These are phyloP conservation scores for Botrytis pseudocinerea DNA, from an alignment of 2,329 filamentous ascomycete species.

Conservation along the genomic window DNA sequence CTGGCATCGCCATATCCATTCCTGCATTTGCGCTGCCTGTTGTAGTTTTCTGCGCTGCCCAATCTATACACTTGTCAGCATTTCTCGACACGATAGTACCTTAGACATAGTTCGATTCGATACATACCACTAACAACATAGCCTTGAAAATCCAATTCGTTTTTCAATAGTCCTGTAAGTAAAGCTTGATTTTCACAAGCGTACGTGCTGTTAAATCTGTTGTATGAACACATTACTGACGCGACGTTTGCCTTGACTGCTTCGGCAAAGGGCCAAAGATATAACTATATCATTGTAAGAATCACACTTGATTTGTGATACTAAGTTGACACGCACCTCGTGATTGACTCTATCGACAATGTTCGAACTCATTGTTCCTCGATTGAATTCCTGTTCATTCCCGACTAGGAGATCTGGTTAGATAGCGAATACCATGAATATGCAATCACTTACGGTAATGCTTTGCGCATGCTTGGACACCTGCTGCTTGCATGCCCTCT, in stretches of 20 bases:
- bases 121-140: slow-evolving; percentile 55
- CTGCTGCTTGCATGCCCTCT: slow-evolving; percentile 54
- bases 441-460: slow-evolving; percentile 50
- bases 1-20: slow-evolving; percentile 79
- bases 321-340: slow-evolving; percentile 60
- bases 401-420: slow-evolving; percentile 46
- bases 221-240: slow-evolving; percentile 72
- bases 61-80: slow-evolving; percentile 52
- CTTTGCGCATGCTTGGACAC: slow-evolving; percentile 55
- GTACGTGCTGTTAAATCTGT: slow-evolving; percentile 69
- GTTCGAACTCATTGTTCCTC: slow-evolving; percentile 55
- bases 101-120: slow-evolving; percentile 33
- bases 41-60: slow-evolving; percentile 75
- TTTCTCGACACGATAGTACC: slow-evolving; percentile 38
- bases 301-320: slow-evolving; percentile 31
- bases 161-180: slow-evolving; percentile 64
- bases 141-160: slow-evolving; percentile 74
- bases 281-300: slow-evolving; percentile 29
- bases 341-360: slow-evolving; percentile 67
- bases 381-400: slow-evolving; percentile 68
- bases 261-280: slow-evolving; percentile 61
- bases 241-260: slow-evolving; percentile 66
- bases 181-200: slow-evolving; percentile 63
- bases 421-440: slow-evolving; percentile 37
- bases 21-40: slow-evolving; percentile 65